A percentile compares a stretch with the other conserved stretches of the same genome.
Evolutionary conservation across 192 early-diverging fungal genomes (phyloP).

Genomic region (Backusella morwellensis): DNA sequence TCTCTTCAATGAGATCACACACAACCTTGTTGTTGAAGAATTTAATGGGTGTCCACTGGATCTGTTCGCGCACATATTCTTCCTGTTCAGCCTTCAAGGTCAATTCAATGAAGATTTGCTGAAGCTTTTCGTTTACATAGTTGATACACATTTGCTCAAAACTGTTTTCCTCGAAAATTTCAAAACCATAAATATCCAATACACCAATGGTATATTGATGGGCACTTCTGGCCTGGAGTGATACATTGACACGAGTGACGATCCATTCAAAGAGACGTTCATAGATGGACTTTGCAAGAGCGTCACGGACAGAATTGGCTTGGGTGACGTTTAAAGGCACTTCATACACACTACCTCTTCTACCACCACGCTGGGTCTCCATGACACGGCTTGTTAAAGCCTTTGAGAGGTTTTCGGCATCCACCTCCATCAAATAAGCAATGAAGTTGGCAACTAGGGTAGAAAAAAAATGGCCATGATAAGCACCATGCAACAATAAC

Average conservation of each 20-base stretch:
- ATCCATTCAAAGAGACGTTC: slow-evolving; percentile 98
- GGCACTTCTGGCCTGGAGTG: slow-evolving; percentile 66
- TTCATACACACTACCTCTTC: slow-evolving; percentile 75
- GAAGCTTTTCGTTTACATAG: slow-evolving; percentile 96
- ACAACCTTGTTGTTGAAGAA: slow-evolving; percentile 99
- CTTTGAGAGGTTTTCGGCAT: slow-evolving; percentile 57
- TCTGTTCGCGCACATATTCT: slow-evolving; percentile 94
- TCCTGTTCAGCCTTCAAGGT: slow-evolving; percentile 99
- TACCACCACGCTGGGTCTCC: slow-evolving; percentile 73
- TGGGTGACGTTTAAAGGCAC: slow-evolving; percentile 91
- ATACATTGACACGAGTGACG: slow-evolving; percentile 87
- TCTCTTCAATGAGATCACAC: slow-evolving; percentile 97
- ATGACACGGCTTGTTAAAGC: slow-evolving; percentile 67
- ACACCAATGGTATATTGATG: slow-evolving; percentile 83
- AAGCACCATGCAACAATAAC: neutral
- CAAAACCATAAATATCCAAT: slow-evolving; percentile 98
- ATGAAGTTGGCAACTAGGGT: slow-evolving; percentile 63
- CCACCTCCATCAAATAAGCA: slow-evolving; percentile 70
- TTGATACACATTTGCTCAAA: slow-evolving; percentile 99
- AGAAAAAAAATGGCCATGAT: neutral
- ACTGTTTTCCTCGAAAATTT: slow-evolving; percentile 93
- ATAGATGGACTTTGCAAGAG: slow-evolving; percentile 92
- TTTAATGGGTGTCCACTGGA: slow-evolving; percentile 98
- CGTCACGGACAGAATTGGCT: slow-evolving; percentile 87
- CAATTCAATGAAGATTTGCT: slow-evolving; percentile 98